Evolutionary conservation across 2,329 filamentous ascomycete species (phyloP), one percentile per base, ranked within the genome.

Genomic region (Apiospora phragmitis): DNA sequence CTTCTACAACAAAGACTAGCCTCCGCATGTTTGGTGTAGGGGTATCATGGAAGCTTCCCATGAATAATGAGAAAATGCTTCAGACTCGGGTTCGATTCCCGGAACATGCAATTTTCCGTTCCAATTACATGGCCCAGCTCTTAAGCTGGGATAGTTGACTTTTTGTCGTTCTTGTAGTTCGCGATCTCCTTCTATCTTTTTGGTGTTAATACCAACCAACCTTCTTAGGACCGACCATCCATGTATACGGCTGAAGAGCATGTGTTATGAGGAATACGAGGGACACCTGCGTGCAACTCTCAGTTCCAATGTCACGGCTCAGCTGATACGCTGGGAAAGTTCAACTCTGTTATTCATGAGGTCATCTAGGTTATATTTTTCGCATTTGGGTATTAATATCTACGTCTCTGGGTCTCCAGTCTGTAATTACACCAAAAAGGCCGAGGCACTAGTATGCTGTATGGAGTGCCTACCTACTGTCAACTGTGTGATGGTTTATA

Each of bases 31-130:
- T 71, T 78, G 74, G 76, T 79, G 77, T 79, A 79, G 73, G 74
- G 78, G 79, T 79, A 80, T 76, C 79, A 80, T 80, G 74, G 72
- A 73, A 74, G 78, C 77, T 80, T 80, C 79, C 79, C 79, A 80
- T 74, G 24, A 41, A 42, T 16, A 51, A 47, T 42, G 70, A 68
- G 43, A 62, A 38, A 62, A 41, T 78, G 77, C 79, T 74, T 73
- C 73, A 73, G 79, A 74, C 66, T 75, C 78, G 79, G 74, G 79
- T 80, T 79, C 78, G 79, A 80, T 75, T 80, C 79, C 74, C 79
- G 79, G 78, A 73, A 67, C 72, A 70, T 74, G 76, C 76, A 78
- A 18, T 43, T 42, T 43, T 45, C 38, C 43, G 29, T 38, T 62
- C 18, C 32, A 62, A 38, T 62, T 12, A 45, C 65, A 45, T 67